Evolutionary conservation across 2,329 filamentous ascomycete species (phyloP).

Genomic region (Phyllosticta capitalensis): DNA sequence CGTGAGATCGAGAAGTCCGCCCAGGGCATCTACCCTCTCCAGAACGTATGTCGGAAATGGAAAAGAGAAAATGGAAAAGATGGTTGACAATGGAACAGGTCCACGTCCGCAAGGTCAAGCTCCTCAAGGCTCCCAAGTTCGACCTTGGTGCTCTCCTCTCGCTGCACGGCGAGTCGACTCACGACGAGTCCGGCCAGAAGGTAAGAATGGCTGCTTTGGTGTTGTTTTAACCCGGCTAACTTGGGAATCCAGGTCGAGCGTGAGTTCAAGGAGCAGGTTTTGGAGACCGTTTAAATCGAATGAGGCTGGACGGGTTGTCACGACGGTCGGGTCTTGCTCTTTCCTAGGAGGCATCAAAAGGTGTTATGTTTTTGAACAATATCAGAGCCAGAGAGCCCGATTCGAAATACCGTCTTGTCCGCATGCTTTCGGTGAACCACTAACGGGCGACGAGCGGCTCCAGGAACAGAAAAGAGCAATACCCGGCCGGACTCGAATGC

Average conservation of each 20-base stretch:
- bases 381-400: constrained; percentile 11
- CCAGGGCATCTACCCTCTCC: constrained; percentile 98
- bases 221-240: not conserved
- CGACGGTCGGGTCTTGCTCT: constrained; percentile 14
- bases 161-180: constrained; percentile 94
- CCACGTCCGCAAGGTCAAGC: constrained; percentile 99
- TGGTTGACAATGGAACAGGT: constrained; percentile 50
- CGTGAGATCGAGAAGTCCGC: constrained; percentile 99
- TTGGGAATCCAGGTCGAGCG: constrained; percentile 51
- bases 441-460: constrained; percentile 1
- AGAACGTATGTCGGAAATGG: constrained; percentile 62
- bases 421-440: constrained; percentile 6
- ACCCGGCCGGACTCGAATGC: constrained; percentile 1
- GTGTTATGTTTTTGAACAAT: constrained; percentile 21
- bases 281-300: constrained; percentile 75
- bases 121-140: constrained; percentile 98
- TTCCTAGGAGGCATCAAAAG: constrained; percentile 31
- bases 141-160: constrained; percentile 92
- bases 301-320: constrained; percentile 22
- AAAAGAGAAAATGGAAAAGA: not conserved
- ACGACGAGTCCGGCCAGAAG: constrained; percentile 96
- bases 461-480: constrained; percentile 1
- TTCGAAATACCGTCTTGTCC: constrained; percentile 8
- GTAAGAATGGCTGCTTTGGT: constrained; percentile 35
- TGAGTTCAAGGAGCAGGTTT: constrained; percentile 97